A percentile compares a stretch with the other conserved stretches of the same genome.
These are phyloP conservation scores for Nannochloris sp. DNA, from an alignment of 139 green algal species.

Conservation along the genomic window DNA sequence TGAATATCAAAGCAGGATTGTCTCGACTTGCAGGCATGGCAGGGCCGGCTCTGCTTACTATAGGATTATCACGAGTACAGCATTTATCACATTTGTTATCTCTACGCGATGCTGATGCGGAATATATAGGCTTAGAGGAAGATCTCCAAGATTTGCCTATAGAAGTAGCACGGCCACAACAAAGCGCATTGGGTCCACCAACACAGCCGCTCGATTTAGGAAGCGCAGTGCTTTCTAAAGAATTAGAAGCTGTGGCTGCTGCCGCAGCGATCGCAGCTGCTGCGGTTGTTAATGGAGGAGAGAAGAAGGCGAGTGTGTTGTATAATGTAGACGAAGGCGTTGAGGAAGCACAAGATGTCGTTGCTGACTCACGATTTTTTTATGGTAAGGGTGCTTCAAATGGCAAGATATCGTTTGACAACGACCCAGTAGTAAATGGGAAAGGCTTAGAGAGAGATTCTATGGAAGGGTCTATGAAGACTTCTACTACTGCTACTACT, in stretches of 20 bases:
- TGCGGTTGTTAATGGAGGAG: background rate
- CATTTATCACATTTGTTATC: constrained; percentile 12
- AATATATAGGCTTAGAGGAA: constrained; percentile 7
- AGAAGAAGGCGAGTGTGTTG: too few relatives aligned
- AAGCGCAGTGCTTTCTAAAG: background rate
- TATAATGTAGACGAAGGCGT: too few relatives aligned
- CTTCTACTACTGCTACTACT: too few relatives aligned
- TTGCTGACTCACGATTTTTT: too few relatives aligned
- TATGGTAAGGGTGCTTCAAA: too few relatives aligned
- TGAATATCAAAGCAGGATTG: background rate
- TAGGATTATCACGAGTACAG: background rate
- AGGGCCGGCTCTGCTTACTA: constrained; percentile 4
- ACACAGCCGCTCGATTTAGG: too few relatives aligned
- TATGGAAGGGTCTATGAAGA: too few relatives aligned
- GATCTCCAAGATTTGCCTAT: constrained; percentile 11
- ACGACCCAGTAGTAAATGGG: too few relatives aligned
- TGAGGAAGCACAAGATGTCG: too few relatives aligned
- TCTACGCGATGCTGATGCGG: constrained; percentile 4
- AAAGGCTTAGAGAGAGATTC: too few relatives aligned
- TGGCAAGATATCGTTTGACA: too few relatives aligned
- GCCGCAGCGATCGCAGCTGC: background rate
- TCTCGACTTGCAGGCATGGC: background rate
- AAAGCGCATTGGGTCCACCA: too few relatives aligned
- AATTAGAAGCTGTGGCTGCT: background rate
- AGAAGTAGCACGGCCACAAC: constrained; percentile 5